Evolutionary conservation across 2,329 filamentous ascomycete genomes (phyloP).

Genomic region (Penicillium sp.): DNA sequence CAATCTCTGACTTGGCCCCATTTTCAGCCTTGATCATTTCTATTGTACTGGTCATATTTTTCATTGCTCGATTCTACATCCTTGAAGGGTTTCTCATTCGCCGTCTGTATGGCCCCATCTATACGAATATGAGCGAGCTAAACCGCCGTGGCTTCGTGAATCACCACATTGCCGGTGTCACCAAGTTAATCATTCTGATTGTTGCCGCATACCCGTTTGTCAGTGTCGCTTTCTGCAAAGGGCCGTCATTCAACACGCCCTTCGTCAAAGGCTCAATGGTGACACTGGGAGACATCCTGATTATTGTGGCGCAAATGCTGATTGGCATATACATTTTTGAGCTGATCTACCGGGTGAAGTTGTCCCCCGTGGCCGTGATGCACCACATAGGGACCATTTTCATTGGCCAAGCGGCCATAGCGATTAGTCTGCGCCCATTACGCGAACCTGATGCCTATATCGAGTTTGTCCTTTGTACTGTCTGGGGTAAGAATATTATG

Average conservation of each 20-base stretch:
- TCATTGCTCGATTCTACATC: conserved; percentile 39
- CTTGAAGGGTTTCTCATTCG: conserved; percentile 35
- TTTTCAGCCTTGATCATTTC: conserved; percentile 25
- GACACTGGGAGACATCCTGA: conserved; percentile 37
- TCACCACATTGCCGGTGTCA: conserved; percentile 39
- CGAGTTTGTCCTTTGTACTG: conserved; percentile 33
- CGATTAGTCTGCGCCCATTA: conserved; percentile 27
- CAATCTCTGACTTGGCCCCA: conserved; percentile 20
- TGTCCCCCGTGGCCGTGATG: conserved; percentile 36
- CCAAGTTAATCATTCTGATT: conserved; percentile 36
- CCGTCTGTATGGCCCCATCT: conserved; percentile 30
- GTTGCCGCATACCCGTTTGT: conserved; percentile 39
- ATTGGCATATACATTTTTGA: conserved; percentile 44
- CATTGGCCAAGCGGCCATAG: conserved; percentile 38
- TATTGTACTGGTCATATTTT: conserved; percentile 25
- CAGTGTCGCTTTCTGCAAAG: conserved; percentile 28
- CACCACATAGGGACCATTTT: conserved; percentile 38
- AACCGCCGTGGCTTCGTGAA: conserved; percentile 40
- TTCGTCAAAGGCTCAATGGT: conserved; percentile 25
- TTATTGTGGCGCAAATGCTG: conserved; percentile 36
- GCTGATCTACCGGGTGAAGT: conserved; percentile 35
- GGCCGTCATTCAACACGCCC: conserved; percentile 25
- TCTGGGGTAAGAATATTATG: conserved; percentile 31
- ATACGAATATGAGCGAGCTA: conserved; percentile 29
- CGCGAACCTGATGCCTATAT: conserved; percentile 28